These are phyloP conservation scores for Amoebophrya sp. DNA, from an alignment of 169 alveolate genomes.

Conservation along the genomic window DNA sequence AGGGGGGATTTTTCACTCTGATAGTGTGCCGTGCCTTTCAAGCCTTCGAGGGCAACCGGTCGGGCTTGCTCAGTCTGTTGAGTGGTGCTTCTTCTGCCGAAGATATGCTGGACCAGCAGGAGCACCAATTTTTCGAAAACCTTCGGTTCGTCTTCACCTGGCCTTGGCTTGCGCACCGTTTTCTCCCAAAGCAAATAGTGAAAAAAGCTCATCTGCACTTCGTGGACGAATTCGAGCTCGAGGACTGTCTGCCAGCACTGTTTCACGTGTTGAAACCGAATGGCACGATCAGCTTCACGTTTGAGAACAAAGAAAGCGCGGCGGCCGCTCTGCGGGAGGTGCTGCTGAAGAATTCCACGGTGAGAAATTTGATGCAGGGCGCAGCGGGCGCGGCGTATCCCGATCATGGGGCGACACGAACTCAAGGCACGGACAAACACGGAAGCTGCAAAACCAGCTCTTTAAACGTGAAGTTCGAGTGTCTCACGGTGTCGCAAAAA, in stretches of 20 bases:
- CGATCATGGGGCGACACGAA: no score
- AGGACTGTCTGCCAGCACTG: background rate
- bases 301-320: background rate
- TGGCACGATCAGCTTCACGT: background rate
- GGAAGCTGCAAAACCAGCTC: background rate
- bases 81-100: background rate
- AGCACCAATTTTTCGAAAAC: background rate
- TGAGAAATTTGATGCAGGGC: no score
- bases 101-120: no score
- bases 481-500: background rate
- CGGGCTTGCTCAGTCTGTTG: background rate
- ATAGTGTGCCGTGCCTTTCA: background rate
- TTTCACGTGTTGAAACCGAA: background rate
- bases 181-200: background rate
- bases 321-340: background rate
- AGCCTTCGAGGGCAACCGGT: background rate
- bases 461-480: background rate
- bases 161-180: background rate
- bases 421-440: background rate
- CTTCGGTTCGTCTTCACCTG: background rate
- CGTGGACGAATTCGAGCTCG: background rate
- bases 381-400: no score
- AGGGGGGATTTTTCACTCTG: no score
- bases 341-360: no score
- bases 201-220: background rate